Conservation (phyloP, 1,284 basidiomycete species). For the Moesziomyces sp. region DNA sequence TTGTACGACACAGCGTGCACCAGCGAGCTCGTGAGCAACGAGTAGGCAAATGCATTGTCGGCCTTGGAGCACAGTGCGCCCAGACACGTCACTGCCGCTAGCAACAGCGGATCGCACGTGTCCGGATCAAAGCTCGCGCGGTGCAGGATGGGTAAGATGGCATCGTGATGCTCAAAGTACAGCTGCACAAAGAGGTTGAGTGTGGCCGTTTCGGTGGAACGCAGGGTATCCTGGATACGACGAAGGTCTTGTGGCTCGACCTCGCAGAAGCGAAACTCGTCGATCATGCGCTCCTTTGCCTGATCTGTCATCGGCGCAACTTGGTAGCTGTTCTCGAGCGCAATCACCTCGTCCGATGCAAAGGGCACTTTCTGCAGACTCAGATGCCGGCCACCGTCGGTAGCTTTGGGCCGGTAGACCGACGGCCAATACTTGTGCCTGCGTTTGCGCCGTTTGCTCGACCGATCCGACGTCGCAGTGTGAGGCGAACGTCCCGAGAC, state of each 20-base stretch:
- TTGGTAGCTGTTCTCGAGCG: conserved; percentile 5
- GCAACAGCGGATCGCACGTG: conserved; percentile 11
- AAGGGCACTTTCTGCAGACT: conserved; percentile 1
- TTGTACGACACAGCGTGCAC: conserved; percentile 6
- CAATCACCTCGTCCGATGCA: background rate
- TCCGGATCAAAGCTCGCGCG: conserved; percentile 14
- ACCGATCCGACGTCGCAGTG: background rate
- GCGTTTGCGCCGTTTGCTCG: conserved; percentile 4
- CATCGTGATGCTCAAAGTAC: conserved; percentile 20
- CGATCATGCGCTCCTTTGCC: conserved; percentile 8
- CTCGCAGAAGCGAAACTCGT: conserved; percentile 8
- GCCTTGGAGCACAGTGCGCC: conserved; percentile 6
- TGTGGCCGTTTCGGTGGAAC: background rate
- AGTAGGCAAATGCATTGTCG: conserved; percentile 4
- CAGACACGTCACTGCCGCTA: conserved; percentile 7
- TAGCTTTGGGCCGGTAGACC: conserved; percentile 8
- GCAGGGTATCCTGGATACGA: conserved; percentile 6
- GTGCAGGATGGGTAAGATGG: conserved; percentile 16
- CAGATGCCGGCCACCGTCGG: conserved; percentile 3
- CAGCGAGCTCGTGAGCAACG: conserved; percentile 4
- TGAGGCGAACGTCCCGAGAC: too few species aligned
- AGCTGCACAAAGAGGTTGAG: conserved; percentile 19
- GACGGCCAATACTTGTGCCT: conserved; percentile 3
- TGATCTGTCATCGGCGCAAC: conserved; percentile 1
- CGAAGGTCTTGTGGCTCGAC: conserved; percentile 9